Conservation (phyloP, 2,329 filamentous ascomycete genomes). For the Fusarium aywerte region DNA sequence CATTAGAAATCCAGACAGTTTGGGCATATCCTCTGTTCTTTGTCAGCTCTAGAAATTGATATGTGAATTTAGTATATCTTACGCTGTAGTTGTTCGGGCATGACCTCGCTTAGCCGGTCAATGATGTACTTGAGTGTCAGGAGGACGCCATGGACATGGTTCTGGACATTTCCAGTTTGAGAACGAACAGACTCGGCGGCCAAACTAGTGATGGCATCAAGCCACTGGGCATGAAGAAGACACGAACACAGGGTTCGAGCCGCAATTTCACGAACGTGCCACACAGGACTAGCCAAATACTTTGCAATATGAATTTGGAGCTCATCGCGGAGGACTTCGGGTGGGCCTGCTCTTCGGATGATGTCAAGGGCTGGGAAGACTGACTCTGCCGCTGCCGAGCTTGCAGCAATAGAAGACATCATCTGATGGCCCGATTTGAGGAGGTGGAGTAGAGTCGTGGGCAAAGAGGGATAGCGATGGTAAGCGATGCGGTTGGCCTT, state of each 20-base stretch:
- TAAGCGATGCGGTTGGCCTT: slow-evolving; percentile 74
- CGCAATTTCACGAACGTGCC: slow-evolving; percentile 85
- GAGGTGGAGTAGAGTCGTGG: slow-evolving; percentile 71
- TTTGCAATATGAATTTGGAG: slow-evolving; percentile 68
- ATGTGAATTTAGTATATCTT: slow-evolving; percentile 39
- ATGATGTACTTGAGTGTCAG: slow-evolving; percentile 67
- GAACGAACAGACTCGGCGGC: slow-evolving; percentile 48
- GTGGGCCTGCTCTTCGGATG: slow-evolving; percentile 76
- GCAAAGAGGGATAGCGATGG: slow-evolving; percentile 73
- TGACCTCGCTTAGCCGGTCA: slow-evolving; percentile 62
- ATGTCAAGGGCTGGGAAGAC: slow-evolving; percentile 88
- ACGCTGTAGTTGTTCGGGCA: slow-evolving; percentile 57
- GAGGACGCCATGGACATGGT: slow-evolving; percentile 68
- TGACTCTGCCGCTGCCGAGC: slow-evolving; percentile 67
- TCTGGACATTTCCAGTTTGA: slow-evolving; percentile 53
- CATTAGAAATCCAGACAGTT: slow-evolving; percentile 48
- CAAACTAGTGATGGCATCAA: slow-evolving; percentile 53
- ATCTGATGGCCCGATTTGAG: slow-evolving; percentile 64
- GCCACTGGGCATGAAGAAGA: slow-evolving; percentile 63
- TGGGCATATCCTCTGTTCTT: slow-evolving; percentile 47
- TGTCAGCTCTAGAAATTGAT: slow-evolving; percentile 26
- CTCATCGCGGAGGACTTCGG: slow-evolving; percentile 63
- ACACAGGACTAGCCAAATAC: slow-evolving; percentile 75
- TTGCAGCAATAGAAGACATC: slow-evolving; percentile 52
- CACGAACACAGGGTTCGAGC: slow-evolving; percentile 77